Evolutionary conservation across 2,329 filamentous ascomycete species (phyloP).

Genomic region (Fusarium newnesense): DNA sequence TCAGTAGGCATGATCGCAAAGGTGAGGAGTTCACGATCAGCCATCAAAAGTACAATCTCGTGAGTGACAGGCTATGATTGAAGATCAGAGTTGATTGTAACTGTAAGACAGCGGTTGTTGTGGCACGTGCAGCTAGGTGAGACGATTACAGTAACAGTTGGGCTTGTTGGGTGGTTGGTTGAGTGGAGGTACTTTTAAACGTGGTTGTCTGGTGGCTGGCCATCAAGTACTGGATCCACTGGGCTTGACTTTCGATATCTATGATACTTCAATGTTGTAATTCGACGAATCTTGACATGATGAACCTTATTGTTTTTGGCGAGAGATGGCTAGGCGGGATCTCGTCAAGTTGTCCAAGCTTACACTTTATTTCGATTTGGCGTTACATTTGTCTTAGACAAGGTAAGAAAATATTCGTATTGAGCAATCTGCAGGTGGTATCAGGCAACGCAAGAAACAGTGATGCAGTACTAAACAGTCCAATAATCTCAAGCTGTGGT

Average conservation of each 20-base stretch:
- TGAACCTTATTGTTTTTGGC: background rate
- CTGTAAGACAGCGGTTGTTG: constrained; percentile 26
- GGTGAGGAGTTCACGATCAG: constrained; percentile 17
- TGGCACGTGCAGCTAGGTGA: constrained; percentile 44
- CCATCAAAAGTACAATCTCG: constrained; percentile 20
- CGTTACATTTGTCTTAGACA: background rate
- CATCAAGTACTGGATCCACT: constrained; percentile 32
- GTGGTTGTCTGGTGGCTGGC: constrained; percentile 13
- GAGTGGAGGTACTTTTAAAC: constrained; percentile 31
- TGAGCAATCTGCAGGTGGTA: constrained; percentile 12
- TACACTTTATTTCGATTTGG: background rate
- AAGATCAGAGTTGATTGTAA: constrained; percentile 35
- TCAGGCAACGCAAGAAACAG: background rate
- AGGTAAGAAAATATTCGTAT: background rate
- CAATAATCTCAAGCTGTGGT: background rate
- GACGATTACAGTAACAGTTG: constrained; percentile 27
- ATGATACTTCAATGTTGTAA: constrained; percentile 19
- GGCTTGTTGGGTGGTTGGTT: constrained; percentile 43
- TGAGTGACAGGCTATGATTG: constrained; percentile 23
- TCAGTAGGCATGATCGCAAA: constrained; percentile 31
- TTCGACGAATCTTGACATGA: background rate
- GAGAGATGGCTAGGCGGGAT: background rate
- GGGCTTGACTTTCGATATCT: constrained; percentile 12
- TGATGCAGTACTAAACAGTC: background rate
- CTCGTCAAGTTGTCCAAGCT: background rate